Base-by-base conservation (phyloP, 2,329 filamentous ascomycete genomes). In the Madurella mycetomatis region DNA sequence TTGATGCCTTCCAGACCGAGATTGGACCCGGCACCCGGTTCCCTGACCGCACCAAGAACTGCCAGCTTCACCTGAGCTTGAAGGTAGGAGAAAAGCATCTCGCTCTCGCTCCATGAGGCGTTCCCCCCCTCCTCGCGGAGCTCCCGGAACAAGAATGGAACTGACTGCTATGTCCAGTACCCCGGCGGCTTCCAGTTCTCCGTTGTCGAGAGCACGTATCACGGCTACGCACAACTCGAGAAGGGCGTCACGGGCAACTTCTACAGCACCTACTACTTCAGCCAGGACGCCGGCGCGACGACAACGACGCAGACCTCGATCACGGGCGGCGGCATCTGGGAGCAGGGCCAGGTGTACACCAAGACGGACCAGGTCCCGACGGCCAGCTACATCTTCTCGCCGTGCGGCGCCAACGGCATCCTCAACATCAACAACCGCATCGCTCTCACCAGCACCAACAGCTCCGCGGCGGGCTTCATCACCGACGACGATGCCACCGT, bases 381-480 rank as follows among this genome's bases (percentile, higher is more conserved):
- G 1, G 71, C 73, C 15, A 71, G 71, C 51, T 64, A 73, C 62
- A 74, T 76, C 65, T 76, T 67, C 67, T 72, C 73, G 51, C 74
- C 73, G 4, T 76, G 74, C 64, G 74, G 74, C 53, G 72, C 72
- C 55, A 70, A 63, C 47, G 74, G 74, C 49, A 74, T 76, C 58
- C 71, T 76, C 62, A 76, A 76, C 66, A 67, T 76, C 64, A 76
- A 75, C 67, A 76, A 75, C 69, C 72, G 73, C 58, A 72, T 76
- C 49, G 69, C 70, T 16, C 65, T 76, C 45, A 70, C 68, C 50
- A 69, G 67, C 62, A 65, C 62, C 53, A 70, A 73, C 64, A 39
- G 59, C 44, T 64, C 60, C 17, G 73, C 73, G 54, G 64, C 54
- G 8, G 73, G 73, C 55, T 65, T 70, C 61, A 69, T 75, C 65